Conservation (phyloP, 352 stramenopile genomes). For the Globisporangium nodosum region DNA sequence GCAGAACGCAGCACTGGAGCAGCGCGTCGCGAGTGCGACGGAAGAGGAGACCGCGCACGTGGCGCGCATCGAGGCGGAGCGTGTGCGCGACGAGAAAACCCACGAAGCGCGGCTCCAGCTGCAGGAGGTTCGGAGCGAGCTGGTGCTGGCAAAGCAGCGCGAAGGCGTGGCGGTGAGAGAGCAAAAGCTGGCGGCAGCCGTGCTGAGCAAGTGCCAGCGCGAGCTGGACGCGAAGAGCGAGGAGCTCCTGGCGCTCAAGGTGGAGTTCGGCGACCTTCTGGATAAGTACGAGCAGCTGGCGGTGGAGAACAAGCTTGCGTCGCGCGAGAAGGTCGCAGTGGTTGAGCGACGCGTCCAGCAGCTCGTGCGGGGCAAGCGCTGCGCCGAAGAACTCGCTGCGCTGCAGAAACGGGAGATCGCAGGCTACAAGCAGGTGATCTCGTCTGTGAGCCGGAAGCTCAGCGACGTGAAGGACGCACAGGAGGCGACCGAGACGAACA, state of each 20-base stretch:
- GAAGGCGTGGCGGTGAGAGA: conserved; percentile 41
- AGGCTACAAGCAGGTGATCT: conserved; percentile 64
- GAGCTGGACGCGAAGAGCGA: conserved; percentile 36
- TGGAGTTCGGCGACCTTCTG: conserved; percentile 57
- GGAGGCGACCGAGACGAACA: conserved; percentile 21
- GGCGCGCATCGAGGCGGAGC: conserved; percentile 32
- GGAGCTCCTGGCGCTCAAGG: conserved; percentile 51
- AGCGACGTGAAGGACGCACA: conserved; percentile 38
- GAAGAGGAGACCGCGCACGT: conserved; percentile 27
- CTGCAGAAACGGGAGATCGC: conserved; percentile 45
- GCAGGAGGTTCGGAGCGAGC: conserved; percentile 35
- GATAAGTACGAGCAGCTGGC: conserved; percentile 39
- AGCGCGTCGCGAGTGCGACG: conserved; percentile 24
- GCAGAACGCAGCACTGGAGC: conserved; percentile 39
- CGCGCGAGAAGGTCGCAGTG: conserved; percentile 32
- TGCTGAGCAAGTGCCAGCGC: conserved; percentile 25
- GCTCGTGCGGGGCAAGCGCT: conserved; percentile 35
- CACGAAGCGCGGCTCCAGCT: conserved; percentile 30
- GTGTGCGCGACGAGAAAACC: conserved; percentile 24
- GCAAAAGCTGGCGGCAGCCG: conserved; percentile 29
- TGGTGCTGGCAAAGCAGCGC: conserved; percentile 34
- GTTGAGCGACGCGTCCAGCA: conserved; percentile 26
- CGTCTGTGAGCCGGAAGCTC: conserved; percentile 52
- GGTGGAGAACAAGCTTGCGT: conserved; percentile 35
- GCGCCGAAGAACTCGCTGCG: conserved; percentile 41